Percentiles rank a stretch among this genome's conserved stretches.
These are phyloP conservation scores for Phylloporus arenicola DNA, from an alignment of 768 basidiomycete genomes.

Conservation along the genomic window DNA sequence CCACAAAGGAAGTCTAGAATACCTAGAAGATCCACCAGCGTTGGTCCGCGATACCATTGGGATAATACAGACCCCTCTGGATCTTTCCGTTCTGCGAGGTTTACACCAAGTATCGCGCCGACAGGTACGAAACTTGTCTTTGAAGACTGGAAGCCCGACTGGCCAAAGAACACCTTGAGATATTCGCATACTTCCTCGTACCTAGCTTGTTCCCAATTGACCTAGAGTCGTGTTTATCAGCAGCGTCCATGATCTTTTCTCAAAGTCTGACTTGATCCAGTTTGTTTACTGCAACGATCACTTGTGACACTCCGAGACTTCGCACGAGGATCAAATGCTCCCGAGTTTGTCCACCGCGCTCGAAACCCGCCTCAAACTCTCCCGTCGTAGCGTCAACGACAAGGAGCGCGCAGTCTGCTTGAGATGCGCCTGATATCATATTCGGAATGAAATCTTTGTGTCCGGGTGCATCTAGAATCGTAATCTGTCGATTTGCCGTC, in stretches of 20 bases:
- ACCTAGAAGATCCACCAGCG: slow-evolving; percentile 83
- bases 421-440: slow-evolving; percentile 98
- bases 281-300: slow-evolving; percentile 93
- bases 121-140: slow-evolving; percentile 86
- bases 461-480: slow-evolving; percentile 95
- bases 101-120: slow-evolving; percentile 85
- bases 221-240: slow-evolving; percentile 41
- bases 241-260: background rate
- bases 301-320: slow-evolving; percentile 86
- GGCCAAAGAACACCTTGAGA: slow-evolving; percentile 74
- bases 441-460: slow-evolving; percentile 98
- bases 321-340: slow-evolving; percentile 91
- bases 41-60: slow-evolving; percentile 82
- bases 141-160: slow-evolving; percentile 77
- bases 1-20: slow-evolving; percentile 2
- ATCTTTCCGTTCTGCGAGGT: slow-evolving; percentile 53
- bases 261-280: slow-evolving; percentile 67
- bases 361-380: slow-evolving; percentile 95
- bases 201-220: slow-evolving; percentile 77
- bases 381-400: slow-evolving; percentile 88
- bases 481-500: slow-evolving; percentile 74
- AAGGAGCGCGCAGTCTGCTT: slow-evolving; percentile 91
- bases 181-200: slow-evolving; percentile 79
- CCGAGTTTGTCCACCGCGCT: slow-evolving; percentile 89
- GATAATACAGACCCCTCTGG: slow-evolving; percentile 44